A percentile compares a stretch with the other conserved stretches of the same genome.
Evolutionary conservation across 2,329 filamentous ascomycete species (phyloP).

Genomic region (Hymenoscyphus occultus): DNA sequence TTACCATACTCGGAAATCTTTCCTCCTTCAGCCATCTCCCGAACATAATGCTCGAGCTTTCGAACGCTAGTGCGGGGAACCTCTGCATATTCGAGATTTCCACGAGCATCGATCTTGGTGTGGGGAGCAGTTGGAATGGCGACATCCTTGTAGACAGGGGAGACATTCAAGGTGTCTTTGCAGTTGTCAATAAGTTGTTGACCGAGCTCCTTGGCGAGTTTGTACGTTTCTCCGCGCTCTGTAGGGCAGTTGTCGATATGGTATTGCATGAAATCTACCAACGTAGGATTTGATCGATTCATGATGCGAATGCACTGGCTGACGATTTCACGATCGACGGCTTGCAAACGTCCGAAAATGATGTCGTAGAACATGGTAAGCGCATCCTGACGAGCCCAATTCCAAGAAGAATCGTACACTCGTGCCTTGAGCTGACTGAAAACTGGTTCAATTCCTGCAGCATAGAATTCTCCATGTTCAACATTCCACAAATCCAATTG

Average conservation of each 20-base stretch:
- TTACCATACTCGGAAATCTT: conserved; percentile 99
- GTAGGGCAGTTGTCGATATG: conserved; percentile 99
- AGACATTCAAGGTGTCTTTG: conserved; percentile 78
- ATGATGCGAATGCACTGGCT: conserved; percentile 98
- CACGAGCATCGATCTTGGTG: conserved; percentile 87
- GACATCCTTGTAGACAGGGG: conserved; percentile 96
- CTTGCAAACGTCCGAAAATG: conserved; percentile 91
- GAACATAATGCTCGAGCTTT: conserved; percentile 97
- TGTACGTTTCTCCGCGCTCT: conserved; percentile 94
- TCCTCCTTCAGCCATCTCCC: conserved; percentile 96
- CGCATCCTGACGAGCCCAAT: conserved; percentile 97
- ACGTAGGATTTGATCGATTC: conserved; percentile 94
- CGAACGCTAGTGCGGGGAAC: conserved; percentile 82
- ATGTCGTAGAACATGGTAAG: conserved; percentile 99
- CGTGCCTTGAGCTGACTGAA: conserved; percentile 93
- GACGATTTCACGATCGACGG: conserved; percentile 94
- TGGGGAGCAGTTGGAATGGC: conserved; percentile 86
- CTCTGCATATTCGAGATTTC: conserved; percentile 91
- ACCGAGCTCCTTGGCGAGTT: conserved; percentile 93
- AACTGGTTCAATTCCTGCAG: conserved; percentile 86
- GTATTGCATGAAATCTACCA: conserved; percentile 99
- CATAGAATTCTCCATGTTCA: conserved; percentile 96
- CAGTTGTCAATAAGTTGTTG: conserved; percentile 96
- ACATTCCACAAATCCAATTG: conserved; percentile 93
- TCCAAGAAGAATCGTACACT: conserved; percentile 98